These are phyloP conservation scores for Trichosporon sp. DNA, from an alignment of 1,284 basidiomycete genomes.

Conservation along the genomic window DNA sequence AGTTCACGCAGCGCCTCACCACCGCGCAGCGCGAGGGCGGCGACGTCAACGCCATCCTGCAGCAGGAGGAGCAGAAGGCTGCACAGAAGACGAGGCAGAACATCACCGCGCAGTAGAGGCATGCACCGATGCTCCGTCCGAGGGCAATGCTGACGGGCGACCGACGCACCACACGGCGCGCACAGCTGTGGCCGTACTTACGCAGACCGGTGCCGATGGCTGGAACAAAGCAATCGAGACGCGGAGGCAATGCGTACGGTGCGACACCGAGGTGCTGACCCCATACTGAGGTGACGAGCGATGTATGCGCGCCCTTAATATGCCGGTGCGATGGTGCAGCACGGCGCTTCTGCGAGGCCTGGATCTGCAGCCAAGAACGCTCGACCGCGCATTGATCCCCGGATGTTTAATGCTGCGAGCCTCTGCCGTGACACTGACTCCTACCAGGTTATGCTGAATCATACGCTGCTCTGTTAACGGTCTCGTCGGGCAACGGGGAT, in stretches of 20 bases:
- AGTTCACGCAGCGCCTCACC: background rate
- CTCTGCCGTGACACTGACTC: background rate
- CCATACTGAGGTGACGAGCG: background rate
- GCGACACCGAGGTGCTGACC: background rate
- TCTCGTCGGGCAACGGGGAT: too few species aligned
- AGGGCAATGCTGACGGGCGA: background rate
- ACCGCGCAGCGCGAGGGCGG: background rate
- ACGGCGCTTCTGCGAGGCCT: background rate
- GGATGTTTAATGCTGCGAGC: background rate
- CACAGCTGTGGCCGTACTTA: too few species aligned
- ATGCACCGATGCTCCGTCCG: background rate
- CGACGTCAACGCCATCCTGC: background rate
- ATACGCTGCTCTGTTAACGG: too few species aligned
- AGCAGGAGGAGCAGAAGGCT: background rate
- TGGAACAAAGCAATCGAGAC: background rate
- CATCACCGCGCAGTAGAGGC: background rate
- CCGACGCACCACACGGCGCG: too few species aligned
- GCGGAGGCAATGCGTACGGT: too few species aligned
- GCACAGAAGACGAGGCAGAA: background rate
- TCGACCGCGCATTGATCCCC: background rate
- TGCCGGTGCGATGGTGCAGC: background rate
- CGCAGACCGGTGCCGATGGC: too few species aligned
- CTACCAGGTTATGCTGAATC: too few species aligned
- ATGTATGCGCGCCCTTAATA: too few species aligned
- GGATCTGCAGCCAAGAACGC: background rate